Evolutionary conservation across 257 asterid species (phyloP).

Genomic region (Penstemon eatonii): DNA sequence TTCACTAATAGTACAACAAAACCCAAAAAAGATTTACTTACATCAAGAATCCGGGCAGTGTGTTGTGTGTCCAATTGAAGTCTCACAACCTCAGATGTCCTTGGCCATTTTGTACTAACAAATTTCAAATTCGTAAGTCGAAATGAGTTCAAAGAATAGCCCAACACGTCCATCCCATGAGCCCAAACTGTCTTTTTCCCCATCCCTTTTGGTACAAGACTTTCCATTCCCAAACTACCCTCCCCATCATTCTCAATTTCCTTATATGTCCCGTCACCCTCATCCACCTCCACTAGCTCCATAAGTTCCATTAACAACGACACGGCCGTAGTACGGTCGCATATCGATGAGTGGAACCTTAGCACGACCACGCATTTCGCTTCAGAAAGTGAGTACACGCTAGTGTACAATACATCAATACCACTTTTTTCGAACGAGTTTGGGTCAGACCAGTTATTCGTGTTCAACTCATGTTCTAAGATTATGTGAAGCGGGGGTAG

Average conservation of each 20-base stretch:
- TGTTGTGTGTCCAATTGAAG: slow-evolving; percentile 39
- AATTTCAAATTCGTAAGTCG: slow-evolving; percentile 55
- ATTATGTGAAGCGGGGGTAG: slow-evolving; percentile 41
- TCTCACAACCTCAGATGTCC: slow-evolving; percentile 56
- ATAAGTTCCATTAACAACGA: slow-evolving; percentile 59
- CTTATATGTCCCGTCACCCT: slow-evolving; percentile 14
- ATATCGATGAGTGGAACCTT: slow-evolving; percentile 54
- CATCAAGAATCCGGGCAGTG: slow-evolving; percentile 51
- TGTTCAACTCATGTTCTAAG: slow-evolving; percentile 62
- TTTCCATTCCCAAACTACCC: slow-evolving; percentile 52
- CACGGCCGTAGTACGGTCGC: slow-evolving; percentile 75
- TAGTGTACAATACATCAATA: slow-evolving; percentile 35
- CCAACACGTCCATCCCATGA: slow-evolving; percentile 63
- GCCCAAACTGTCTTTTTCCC: slow-evolving; percentile 64
- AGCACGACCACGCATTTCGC: slow-evolving; percentile 37
- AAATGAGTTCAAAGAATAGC: slow-evolving; percentile 57
- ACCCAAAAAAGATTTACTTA: slow-evolving; percentile 22
- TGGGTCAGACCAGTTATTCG: slow-evolving; percentile 46
- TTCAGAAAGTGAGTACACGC: slow-evolving; percentile 39
- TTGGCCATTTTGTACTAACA: slow-evolving; percentile 39
- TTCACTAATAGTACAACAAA: no score
- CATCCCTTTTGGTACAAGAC: slow-evolving; percentile 50
- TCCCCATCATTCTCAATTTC: slow-evolving; percentile 36
- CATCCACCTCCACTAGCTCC: slow-evolving; percentile 40
- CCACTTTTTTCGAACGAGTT: slow-evolving; percentile 48